Evolutionary conservation across 2,329 filamentous ascomycete species (phyloP), one percentile per base, ranked within the genome.

Genomic region (Aotearoamyces nothofagi): DNA sequence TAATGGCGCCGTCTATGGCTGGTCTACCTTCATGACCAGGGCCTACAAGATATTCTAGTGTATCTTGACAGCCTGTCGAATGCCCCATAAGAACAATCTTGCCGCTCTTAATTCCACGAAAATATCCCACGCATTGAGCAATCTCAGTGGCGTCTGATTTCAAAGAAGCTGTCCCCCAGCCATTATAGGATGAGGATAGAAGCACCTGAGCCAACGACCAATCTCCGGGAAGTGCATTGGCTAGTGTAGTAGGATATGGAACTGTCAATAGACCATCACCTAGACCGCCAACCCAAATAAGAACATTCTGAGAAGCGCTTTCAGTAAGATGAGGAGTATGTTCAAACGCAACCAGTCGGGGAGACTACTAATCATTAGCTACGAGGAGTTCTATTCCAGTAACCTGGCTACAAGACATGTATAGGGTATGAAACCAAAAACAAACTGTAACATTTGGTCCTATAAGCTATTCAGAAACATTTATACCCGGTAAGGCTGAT

Each of bases 31-130:
- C 35, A 17, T 41, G 33, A n/a, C 39, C 40, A 2, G 35, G n/a
- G 13, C 46, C 46, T 5, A 42, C 46, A 4, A 76, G 46, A 39
- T 79, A 80, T 40, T 77, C 66, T 53, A 79, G 62, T 9, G 70
- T 60, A 45, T 78, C 74, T 48, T 80, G 75, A 40, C 68, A 77
- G 0, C 75, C 75, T 0, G 75, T 80, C 2, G 67, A 74, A 40
- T 78, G 72, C 3, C 75, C 75, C 66, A 80, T 72, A 9, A 79
- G 48, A 15, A 76, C 66, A n/a, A 79, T 49, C 30, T 69, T 72
- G 2, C 56, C 57, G 4, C 44, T 45, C 1, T 57, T 57, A 6
- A 45, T 37, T n/a, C 33, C 31, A 5, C 51, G 50, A 41, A 69
- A 61, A 36, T 67, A 66, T 2, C 44, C 25, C 0, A 69, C 58